A percentile compares a stretch with the other conserved stretches of the same genome.
Evolutionary conservation across 495 filamentous ascomycete genomes (phyloP).

Genomic region (Aspergillus mulundensis): DNA sequence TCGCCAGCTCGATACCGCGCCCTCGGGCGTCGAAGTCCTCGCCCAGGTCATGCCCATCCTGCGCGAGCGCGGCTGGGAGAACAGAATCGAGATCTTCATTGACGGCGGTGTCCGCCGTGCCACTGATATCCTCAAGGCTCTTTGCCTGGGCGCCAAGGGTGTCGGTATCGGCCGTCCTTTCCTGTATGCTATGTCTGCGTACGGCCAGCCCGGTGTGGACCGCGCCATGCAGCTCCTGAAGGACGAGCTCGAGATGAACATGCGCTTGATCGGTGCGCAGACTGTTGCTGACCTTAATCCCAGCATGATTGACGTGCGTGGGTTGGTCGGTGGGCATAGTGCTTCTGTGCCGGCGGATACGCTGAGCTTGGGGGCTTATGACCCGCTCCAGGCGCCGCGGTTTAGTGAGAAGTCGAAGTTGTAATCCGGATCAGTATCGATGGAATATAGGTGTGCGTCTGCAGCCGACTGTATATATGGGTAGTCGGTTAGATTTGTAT

Average conservation of each 20-base stretch:
- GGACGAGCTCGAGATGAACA: constrained; percentile 99
- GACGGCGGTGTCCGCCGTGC: constrained; percentile 88
- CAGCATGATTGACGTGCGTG: constrained; percentile 70
- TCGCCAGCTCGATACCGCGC: constrained; percentile 90
- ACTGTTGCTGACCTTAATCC: constrained; percentile 73
- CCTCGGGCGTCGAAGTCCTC: constrained; percentile 87
- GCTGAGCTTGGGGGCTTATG: constrained; percentile 58
- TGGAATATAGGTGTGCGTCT: not conserved
- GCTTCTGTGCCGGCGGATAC: constrained; percentile 66
- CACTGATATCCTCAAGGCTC: constrained; percentile 93
- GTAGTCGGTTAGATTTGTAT: not conserved
- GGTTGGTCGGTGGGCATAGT: constrained; percentile 62
- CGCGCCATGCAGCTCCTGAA: constrained; percentile 91
- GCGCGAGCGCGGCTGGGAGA: constrained; percentile 72
- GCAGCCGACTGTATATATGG: not conserved
- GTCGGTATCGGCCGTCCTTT: constrained; percentile 95
- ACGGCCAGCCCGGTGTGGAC: constrained; percentile 82
- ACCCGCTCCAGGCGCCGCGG: constrained; percentile 58
- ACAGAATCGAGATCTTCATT: constrained; percentile 83
- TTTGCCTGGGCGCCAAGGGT: constrained; percentile 88
- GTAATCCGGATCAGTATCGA: constrained; percentile 11
- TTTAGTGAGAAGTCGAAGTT: constrained; percentile 59
- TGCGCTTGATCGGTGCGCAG: constrained; percentile 83
- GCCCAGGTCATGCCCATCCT: constrained; percentile 96
- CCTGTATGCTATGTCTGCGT: constrained; percentile 92